phyloP scores from a whole-genome alignment of 2,329 filamentous ascomycete species.

The Colletotrichum sp. region DNA sequence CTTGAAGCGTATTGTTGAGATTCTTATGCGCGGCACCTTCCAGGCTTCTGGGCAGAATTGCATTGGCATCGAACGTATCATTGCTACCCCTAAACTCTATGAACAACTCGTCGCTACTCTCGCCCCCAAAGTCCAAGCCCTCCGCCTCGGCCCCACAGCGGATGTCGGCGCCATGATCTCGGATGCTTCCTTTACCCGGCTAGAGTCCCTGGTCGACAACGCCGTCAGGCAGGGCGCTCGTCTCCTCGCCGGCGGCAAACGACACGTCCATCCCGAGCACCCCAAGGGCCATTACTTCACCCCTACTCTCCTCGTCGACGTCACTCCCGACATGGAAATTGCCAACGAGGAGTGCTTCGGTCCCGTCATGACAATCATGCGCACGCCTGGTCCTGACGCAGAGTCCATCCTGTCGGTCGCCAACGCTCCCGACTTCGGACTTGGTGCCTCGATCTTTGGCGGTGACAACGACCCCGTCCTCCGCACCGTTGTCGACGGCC shows the following conservation, averaged over 20 bases:
- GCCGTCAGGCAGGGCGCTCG: conserved; percentile 81
- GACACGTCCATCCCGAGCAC: conserved; percentile 73
- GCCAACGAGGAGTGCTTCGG: conserved; percentile 93
- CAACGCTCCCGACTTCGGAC: conserved; percentile 84
- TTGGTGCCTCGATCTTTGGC: conserved; percentile 90
- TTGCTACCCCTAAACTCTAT: conserved; percentile 81
- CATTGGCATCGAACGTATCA: conserved; percentile 93
- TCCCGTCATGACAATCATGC: conserved; percentile 87
- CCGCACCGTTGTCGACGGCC: conserved; percentile 65
- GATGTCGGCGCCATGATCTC: conserved; percentile 95
- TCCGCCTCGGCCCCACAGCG: conserved; percentile 78
- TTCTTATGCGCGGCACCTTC: conserved; percentile 91
- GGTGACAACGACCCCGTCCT: conserved; percentile 65
- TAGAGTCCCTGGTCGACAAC: conserved; percentile 78
- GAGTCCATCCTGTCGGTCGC: conserved; percentile 75
- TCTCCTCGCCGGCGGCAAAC: conserved; percentile 80
- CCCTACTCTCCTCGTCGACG: conserved; percentile 90
- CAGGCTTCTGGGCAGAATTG: conserved; percentile 97
- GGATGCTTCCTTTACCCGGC: conserved; percentile 71
- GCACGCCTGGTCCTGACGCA: conserved; percentile 64
- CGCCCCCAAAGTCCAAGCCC: conserved; percentile 72
- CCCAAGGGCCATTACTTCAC: conserved; percentile 88
- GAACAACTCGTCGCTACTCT: conserved; percentile 73
- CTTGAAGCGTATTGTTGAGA: conserved; percentile 76
- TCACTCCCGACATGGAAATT: conserved; percentile 84